These are phyloP conservation scores for Monosporozyma unispora DNA, from an alignment of 805 yeast species.

Conservation along the genomic window DNA sequence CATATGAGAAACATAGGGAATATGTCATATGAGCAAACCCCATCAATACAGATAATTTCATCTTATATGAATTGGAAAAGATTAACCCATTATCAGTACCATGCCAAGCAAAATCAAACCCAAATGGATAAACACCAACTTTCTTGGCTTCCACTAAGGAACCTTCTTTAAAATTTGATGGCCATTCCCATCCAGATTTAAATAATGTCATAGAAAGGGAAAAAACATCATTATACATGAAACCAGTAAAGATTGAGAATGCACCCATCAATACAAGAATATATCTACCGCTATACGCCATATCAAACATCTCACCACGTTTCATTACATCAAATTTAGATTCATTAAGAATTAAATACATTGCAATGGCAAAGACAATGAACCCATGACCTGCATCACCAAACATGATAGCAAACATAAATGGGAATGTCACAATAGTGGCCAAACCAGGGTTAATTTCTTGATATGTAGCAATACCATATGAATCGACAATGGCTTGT, in stretches of 20 bases:
- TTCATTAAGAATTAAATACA: conserved; percentile 65
- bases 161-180: conserved; percentile 59
- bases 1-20: conserved; percentile 75
- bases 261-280: conserved; percentile 85
- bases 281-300: conserved; percentile 93
- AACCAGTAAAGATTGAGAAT: conserved; percentile 92
- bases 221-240: conserved; percentile 87
- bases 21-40: conserved; percentile 94
- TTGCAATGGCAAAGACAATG: conserved; percentile 66
- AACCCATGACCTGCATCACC: conserved; percentile 98
- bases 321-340: conserved; percentile 54
- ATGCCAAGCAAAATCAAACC: conserved; percentile 94
- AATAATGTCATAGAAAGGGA: conserved; percentile 86
- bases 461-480: conserved; percentile 85
- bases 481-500: conserved; percentile 90
- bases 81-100: conserved; percentile 87
- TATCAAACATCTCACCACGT: conserved; percentile 89
- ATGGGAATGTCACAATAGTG: conserved; percentile 91
- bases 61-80: conserved; percentile 91
- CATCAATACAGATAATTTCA: conserved; percentile 91
- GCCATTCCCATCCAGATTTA: conserved; percentile 92
- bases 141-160: conserved; percentile 58
- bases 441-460: conserved; percentile 96
- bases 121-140: conserved; percentile 68
- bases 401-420: conserved; percentile 98